Percentiles rank a stretch among this genome's conserved stretches.
Conservation (phyloP, 169 alveolate genomes). For the Eimeria falciformis region DNA sequence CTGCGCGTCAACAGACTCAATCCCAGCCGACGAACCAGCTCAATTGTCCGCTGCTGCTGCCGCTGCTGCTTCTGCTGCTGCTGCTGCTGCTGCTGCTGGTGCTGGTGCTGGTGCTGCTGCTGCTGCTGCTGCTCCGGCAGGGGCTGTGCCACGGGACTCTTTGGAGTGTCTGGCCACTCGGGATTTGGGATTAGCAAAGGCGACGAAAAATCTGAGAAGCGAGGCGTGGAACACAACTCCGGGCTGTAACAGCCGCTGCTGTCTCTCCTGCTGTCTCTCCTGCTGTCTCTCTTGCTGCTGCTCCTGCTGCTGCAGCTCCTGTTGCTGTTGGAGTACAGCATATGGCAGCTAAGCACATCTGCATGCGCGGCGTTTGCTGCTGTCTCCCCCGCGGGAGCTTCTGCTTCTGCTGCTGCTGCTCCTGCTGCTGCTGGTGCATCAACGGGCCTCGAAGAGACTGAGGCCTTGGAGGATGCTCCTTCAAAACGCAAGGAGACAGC, state of each 20-base stretch:
- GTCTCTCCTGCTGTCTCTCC: not conserved
- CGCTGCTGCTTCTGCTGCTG: not conserved
- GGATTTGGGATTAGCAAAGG: not conserved
- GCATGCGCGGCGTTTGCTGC: not conserved
- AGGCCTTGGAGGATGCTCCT: not conserved
- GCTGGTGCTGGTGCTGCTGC: not conserved
- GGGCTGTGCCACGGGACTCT: not conserved
- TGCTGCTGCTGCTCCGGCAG: not conserved
- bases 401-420: not conserved
- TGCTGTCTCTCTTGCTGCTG: not conserved
- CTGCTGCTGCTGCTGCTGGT: constrained; percentile 1
- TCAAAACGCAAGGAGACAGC: not conserved
- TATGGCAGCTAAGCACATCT: not conserved
- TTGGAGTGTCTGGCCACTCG: not conserved
- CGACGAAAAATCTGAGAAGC: not conserved
- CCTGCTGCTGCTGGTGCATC: not conserved
- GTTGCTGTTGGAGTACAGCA: not conserved
- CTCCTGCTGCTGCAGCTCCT: constrained; percentile 8
- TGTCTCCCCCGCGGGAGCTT: too few species aligned
- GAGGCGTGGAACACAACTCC: not conserved
- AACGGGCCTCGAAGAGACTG: not conserved
- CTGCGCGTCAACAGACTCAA: constrained; percentile 29
- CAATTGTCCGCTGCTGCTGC: constrained; percentile 39
- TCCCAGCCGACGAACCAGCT: constrained; percentile 58
- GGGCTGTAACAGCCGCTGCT: not conserved